phyloP scores from a whole-genome alignment of 768 basidiomycete genomes.

The Stropharia rugosoannulata region DNA sequence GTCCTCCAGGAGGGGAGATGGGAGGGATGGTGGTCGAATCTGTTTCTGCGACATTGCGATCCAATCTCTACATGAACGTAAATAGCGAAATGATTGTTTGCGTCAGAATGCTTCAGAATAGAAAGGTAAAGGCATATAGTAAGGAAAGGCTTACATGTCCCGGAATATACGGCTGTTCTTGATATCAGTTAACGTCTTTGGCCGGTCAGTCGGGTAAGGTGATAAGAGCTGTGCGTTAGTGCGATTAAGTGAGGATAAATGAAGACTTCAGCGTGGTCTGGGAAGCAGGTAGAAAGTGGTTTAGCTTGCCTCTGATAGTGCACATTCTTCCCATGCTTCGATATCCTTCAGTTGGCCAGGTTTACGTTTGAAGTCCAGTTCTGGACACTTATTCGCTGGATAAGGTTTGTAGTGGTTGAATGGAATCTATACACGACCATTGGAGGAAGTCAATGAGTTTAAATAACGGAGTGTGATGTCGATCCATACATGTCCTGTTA shows the following conservation, averaged over 20 bases:
- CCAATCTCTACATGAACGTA: constrained; percentile 18
- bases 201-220: constrained; percentile 18
- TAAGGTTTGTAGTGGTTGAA: constrained; percentile 23
- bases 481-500: constrained; percentile 53
- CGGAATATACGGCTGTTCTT: constrained; percentile 20
- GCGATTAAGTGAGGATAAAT: no score
- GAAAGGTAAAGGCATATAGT: background rate
- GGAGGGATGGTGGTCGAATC: constrained; percentile 18
- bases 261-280: background rate
- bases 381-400: constrained; percentile 21
- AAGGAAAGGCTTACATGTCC: constrained; percentile 16
- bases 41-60: constrained; percentile 17
- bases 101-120: background rate
- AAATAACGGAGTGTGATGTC: background rate
- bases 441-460: background rate
- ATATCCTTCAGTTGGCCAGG: constrained; percentile 23
- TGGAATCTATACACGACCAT: constrained; percentile 16
- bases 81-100: background rate
- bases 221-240: constrained; percentile 12
- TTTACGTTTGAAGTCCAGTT: constrained; percentile 20
- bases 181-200: constrained; percentile 18
- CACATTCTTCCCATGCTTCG: constrained; percentile 14
- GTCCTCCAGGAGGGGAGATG: constrained; percentile 20
- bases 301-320: constrained; percentile 13
- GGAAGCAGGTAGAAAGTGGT: background rate